Evolutionary conservation across 2,329 filamentous ascomycete genomes (phyloP).

Genomic region (Beauveria sp.): DNA sequence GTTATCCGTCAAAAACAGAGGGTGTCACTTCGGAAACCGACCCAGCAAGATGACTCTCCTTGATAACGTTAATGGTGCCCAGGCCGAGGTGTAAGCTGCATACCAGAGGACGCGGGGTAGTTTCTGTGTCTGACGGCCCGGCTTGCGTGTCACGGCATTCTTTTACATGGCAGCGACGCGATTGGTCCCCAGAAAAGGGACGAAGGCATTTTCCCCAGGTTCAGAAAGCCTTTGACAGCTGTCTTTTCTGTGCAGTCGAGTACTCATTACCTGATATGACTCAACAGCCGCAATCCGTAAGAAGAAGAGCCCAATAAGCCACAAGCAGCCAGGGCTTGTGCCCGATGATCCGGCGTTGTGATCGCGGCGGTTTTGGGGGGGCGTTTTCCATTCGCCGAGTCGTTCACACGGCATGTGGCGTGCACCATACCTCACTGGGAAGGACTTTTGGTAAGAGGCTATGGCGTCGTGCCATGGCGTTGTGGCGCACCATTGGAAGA

Average conservation of each 20-base stretch:
- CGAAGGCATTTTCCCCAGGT: background rate
- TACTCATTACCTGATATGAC: constrained; percentile 6
- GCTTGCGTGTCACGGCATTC: background rate
- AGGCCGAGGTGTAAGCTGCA: background rate
- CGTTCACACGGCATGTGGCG: constrained; percentile 6
- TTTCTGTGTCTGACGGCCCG: background rate
- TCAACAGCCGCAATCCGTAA: background rate
- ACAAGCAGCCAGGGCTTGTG: background rate
- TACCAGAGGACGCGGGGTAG: background rate
- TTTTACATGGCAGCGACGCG: background rate
- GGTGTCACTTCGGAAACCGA: background rate
- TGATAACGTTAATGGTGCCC: background rate
- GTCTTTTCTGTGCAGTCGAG: background rate
- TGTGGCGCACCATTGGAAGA: constrained; percentile 1
- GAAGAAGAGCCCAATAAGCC: background rate
- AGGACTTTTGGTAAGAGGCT: constrained; percentile 9
- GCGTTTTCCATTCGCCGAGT: constrained; percentile 2
- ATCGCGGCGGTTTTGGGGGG: background rate
- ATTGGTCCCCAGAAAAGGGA: background rate
- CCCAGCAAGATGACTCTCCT: background rate
- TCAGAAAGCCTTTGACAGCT: background rate
- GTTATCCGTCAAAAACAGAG: background rate
- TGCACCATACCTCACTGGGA: background rate
- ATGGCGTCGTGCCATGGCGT: constrained; percentile 1
- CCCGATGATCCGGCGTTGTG: constrained; percentile 9